Percentiles rank a stretch among this genome's conserved stretches.
These are phyloP conservation scores for Trichomonas gallinae DNA, from an alignment of 208 protist species.

Conservation along the genomic window DNA sequence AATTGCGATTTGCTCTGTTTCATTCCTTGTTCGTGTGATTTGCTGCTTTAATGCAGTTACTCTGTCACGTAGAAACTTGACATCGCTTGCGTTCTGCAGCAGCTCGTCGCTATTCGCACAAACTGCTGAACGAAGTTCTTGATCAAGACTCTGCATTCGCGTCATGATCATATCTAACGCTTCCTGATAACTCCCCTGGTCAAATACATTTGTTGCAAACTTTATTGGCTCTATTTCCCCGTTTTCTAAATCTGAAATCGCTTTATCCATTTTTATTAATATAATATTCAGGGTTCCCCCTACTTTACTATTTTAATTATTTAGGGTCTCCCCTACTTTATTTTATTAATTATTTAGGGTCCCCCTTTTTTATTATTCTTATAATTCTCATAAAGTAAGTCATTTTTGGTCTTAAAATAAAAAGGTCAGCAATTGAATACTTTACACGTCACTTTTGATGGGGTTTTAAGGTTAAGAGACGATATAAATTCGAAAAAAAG, in stretches of 20 bases:
- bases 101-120: conserved; percentile 6
- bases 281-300: too few species aligned
- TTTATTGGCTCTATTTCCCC: neutral
- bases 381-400: too few species aligned
- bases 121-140: neutral
- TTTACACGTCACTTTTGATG: too few species aligned
- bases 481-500: too few species aligned
- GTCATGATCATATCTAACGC: neutral
- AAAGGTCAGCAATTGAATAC: too few species aligned
- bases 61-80: neutral
- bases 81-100: neutral
- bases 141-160: neutral
- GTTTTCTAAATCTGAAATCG: neutral
- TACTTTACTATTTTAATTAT: too few species aligned
- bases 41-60: neutral
- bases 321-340: too few species aligned
- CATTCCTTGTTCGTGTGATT: neutral
- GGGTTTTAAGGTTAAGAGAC: too few species aligned
- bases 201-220: neutral
- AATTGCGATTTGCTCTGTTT: neutral
- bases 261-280: neutral
- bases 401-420: too few species aligned
- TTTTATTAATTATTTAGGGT: too few species aligned
- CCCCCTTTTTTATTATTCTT: too few species aligned
- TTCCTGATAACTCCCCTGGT: too few species aligned